These are phyloP conservation scores for Pythium brachiatum DNA, from an alignment of 352 stramenopile species.

Conservation along the genomic window DNA sequence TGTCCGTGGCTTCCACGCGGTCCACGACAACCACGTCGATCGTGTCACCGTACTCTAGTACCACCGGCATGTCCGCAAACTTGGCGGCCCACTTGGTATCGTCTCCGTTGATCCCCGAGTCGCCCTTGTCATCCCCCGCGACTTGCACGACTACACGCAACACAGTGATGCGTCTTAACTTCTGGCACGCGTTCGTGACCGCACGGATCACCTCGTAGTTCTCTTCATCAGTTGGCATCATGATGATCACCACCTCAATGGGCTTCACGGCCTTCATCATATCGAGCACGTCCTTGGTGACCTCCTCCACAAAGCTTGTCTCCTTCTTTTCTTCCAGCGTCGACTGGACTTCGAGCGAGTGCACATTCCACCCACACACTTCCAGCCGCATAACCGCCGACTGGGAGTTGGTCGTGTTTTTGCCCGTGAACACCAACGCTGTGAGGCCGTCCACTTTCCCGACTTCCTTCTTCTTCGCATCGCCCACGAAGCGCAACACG, in stretches of 20 bases:
- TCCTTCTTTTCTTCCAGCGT: slow-evolving; percentile 28
- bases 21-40: slow-evolving; percentile 68
- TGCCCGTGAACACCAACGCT: slow-evolving; percentile 35
- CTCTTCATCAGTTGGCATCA: slow-evolving; percentile 57
- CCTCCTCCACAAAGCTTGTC: slow-evolving; percentile 21
- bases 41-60: slow-evolving; percentile 53
- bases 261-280: slow-evolving; percentile 36
- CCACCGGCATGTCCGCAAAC: slow-evolving; percentile 54
- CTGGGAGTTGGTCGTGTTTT: slow-evolving; percentile 27
- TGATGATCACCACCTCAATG: slow-evolving; percentile 55
- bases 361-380: slow-evolving; percentile 60
- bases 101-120: slow-evolving; percentile 15
- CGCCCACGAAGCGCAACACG: slow-evolving; percentile 48
- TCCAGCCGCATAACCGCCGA: slow-evolving; percentile 47
- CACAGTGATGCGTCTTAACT: slow-evolving; percentile 42
- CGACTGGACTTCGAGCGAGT: slow-evolving; percentile 39
- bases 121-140: slow-evolving; percentile 21
- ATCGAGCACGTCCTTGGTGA: slow-evolving; percentile 32
- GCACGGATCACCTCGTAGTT: slow-evolving; percentile 56
- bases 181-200: slow-evolving; percentile 45
- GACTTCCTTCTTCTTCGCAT: slow-evolving; percentile 55
- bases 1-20: slow-evolving; percentile 56
- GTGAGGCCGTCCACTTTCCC: slow-evolving; percentile 57
- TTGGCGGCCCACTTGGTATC: slow-evolving; percentile 34
- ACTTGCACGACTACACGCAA: slow-evolving; percentile 60